Evolutionary conservation across 257 asterid genomes (phyloP).

Genomic region (Echium plantagineum): DNA sequence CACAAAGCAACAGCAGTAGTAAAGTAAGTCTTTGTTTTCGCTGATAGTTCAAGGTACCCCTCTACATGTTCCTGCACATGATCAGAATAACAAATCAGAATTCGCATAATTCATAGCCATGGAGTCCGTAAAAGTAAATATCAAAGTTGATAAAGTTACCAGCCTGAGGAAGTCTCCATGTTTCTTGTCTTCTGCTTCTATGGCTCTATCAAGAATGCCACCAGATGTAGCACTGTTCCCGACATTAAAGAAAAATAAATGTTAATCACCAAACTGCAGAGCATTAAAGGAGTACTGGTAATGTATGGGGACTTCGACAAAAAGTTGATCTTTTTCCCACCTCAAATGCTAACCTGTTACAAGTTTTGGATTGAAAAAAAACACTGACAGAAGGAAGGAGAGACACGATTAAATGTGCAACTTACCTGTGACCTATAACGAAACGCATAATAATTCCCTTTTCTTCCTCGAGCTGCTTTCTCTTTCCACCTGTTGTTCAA

Average conservation of each 20-base stretch:
- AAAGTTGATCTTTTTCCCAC: too few relatives aligned
- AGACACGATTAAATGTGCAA: not conserved
- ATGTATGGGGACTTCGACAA: too few relatives aligned
- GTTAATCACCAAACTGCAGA: not conserved
- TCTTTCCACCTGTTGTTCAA: constrained; percentile 34
- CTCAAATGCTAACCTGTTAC: too few relatives aligned
- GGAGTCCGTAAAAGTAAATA: not conserved
- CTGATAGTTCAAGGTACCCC: constrained; percentile 77
- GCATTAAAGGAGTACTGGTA: not conserved
- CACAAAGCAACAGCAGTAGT: constrained; percentile 52
- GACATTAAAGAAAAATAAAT: constrained; percentile 4
- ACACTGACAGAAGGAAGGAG: not conserved
- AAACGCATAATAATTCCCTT: constrained; percentile 75
- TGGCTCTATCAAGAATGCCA: constrained; percentile 87
- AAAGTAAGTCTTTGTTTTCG: constrained; percentile 71
- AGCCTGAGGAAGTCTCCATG: constrained; percentile 80
- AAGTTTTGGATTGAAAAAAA: not conserved
- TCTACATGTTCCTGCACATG: constrained; percentile 56
- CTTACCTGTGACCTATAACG: constrained; percentile 81
- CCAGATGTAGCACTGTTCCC: constrained; percentile 66
- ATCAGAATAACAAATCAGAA: constrained; percentile 1
- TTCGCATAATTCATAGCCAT: not conserved
- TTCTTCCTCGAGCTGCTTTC: constrained; percentile 49
- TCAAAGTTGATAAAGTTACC: constrained; percentile 23
- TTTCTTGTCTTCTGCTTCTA: constrained; percentile 79